These are phyloP conservation scores for Chalciporus sphaerocephalus DNA, from an alignment of 768 basidiomycete genomes.

Conservation along the genomic window DNA sequence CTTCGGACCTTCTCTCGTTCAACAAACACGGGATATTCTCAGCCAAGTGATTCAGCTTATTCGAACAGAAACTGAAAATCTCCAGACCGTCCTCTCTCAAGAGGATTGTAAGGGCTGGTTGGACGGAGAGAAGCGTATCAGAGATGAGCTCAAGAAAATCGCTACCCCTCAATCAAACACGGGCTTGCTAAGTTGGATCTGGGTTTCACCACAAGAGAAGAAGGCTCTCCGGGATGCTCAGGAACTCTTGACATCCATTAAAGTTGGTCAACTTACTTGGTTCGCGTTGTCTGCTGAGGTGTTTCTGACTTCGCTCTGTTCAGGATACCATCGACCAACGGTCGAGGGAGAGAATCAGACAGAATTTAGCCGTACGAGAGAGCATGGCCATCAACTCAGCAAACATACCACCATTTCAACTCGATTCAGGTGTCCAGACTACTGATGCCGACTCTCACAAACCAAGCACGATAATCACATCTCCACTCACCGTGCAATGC, in stretches of 20 bases:
- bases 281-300: neutral
- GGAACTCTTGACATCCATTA: neutral
- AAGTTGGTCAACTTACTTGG: neutral
- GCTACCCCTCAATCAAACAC: neutral
- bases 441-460: neutral
- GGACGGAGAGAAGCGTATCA: neutral
- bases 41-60: neutral
- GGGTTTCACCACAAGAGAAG: neutral
- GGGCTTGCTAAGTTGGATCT: neutral
- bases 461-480: neutral
- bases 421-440: neutral
- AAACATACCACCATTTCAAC: neutral
- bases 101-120: neutral
- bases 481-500: neutral
- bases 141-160: neutral
- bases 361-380: neutral
- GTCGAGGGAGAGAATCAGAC: neutral
- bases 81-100: neutral
- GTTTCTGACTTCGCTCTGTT: neutral
- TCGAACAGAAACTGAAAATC: neutral
- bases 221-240: neutral
- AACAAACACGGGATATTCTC: neutral
- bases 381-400: neutral
- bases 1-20: neutral
- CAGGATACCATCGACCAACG: neutral